Evolutionary conservation across 1,139 yeast species (phyloP), one percentile per base, ranked within the genome.

Genomic region (Pichia kudriavzevii): DNA sequence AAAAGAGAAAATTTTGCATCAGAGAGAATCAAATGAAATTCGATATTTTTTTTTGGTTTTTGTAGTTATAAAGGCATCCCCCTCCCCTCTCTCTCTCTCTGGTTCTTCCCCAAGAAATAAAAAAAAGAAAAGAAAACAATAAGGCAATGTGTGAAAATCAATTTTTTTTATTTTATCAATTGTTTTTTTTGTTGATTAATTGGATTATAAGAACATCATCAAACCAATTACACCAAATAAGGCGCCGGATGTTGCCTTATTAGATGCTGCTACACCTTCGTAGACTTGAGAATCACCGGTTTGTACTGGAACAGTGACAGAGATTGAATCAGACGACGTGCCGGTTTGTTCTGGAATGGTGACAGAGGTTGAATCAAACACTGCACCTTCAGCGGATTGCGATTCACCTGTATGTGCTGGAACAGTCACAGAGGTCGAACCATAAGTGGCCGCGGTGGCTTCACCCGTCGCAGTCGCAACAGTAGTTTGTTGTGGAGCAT

Each of bases 401-500:
- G 38, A 17, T 9, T 35, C 45, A 27, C 60, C 59, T 24, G 57
- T 48, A 34, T 69, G 57, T 32, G 58, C 53, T 34, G 61, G 31
- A 13, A 15, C 26, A 17, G 32, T 12, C n/a, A n/a, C n/a, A n/a
- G n/a, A n/a, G n/a, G n/a, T n/a, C n/a, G n/a, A n/a, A n/a, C n/a
- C n/a, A n/a, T n/a, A n/a, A 18, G 40, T 12, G 12, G 43, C 5
- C 10, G 30, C 31, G 17, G 30, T 12, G 12, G 30, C 25, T 22
- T 22, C 13, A 30, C 65, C 50, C 41, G 48, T 24, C 16, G 41
- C 5, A n/a, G 36, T 23, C 2, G 7, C 23, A 14, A 30, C 12
- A 10, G 28, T 15, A 20, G 34, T 24, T 3, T 24, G n/a, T n/a
- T n/a, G n/a, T n/a, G n/a, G 20, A 23, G 35, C 30, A 7, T 29